Percentiles rank a stretch among this genome's conserved stretches.
Evolutionary conservation across 495 filamentous ascomycete genomes (phyloP).

Genomic region (Aspergillus asperescens): DNA sequence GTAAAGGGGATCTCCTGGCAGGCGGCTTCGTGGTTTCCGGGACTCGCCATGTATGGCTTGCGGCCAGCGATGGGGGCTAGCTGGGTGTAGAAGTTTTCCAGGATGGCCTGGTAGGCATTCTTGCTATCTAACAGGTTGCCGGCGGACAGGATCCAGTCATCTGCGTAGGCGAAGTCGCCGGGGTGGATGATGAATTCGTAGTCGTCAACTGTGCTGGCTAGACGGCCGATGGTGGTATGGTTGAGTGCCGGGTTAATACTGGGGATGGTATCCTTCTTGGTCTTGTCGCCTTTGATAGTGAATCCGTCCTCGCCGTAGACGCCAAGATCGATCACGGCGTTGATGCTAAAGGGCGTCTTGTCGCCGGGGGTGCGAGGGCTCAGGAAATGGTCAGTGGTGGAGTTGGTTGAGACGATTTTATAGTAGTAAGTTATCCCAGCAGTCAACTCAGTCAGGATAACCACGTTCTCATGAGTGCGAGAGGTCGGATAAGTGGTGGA

Average conservation of each 20-base stretch:
- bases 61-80: slow-evolving; percentile 39
- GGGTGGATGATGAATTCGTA: slow-evolving; percentile 59
- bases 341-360: slow-evolving; percentile 40
- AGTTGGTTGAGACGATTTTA: slow-evolving; percentile 53
- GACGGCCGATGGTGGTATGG: slow-evolving; percentile 55
- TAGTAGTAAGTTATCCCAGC: slow-evolving; percentile 51
- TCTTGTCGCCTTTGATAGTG: slow-evolving; percentile 43
- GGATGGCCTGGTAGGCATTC: slow-evolving; percentile 47
- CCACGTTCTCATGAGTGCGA: slow-evolving; percentile 48
- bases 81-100: slow-evolving; percentile 52
- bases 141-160: slow-evolving; percentile 44
- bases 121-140: slow-evolving; percentile 36
- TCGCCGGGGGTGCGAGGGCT: slow-evolving; percentile 50
- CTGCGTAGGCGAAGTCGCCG: slow-evolving; percentile 51
- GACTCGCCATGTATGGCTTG: slow-evolving; percentile 51
- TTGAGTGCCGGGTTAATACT: slow-evolving; percentile 51
- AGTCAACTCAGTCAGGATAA: slow-evolving; percentile 34
- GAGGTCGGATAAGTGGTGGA: slow-evolving; percentile 48
- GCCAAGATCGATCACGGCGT: slow-evolving; percentile 50
- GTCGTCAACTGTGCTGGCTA: slow-evolving; percentile 50
- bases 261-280: slow-evolving; percentile 51
- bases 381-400: slow-evolving; percentile 49
- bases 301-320: slow-evolving; percentile 54
- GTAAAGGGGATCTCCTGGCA: slow-evolving; percentile 43
- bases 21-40: slow-evolving; percentile 53